Evolutionary conservation across 2,329 filamentous ascomycete species (phyloP).

Genomic region (Pseudohalonectria lignicola): DNA sequence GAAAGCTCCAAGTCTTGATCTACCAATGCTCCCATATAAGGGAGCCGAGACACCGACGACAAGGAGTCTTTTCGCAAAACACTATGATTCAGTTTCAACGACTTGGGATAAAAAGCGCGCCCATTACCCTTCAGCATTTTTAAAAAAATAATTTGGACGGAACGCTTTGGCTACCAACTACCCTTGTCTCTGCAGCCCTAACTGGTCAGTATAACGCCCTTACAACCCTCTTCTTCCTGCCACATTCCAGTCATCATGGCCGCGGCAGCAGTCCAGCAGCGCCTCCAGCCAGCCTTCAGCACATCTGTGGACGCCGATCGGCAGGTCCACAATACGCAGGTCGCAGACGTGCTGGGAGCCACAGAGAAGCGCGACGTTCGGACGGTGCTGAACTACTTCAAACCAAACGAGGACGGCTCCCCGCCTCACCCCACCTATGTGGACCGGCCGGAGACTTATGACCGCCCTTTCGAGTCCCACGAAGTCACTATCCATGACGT

Average conservation of each 20-base stretch:
- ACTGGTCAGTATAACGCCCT: too few species aligned
- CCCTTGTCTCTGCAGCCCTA: too few species aligned
- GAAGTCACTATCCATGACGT: slow-evolving; percentile 33
- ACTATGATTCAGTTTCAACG: too few species aligned
- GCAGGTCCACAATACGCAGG: not conserved
- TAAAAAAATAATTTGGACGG: too few species aligned
- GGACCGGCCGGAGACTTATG: slow-evolving; percentile 45
- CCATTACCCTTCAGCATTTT: too few species aligned
- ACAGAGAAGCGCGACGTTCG: slow-evolving; percentile 7
- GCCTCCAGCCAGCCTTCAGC: not conserved
- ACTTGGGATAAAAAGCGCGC: too few species aligned
- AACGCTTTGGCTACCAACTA: too few species aligned
- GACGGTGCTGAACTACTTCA: slow-evolving; percentile 17
- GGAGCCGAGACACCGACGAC: too few species aligned
- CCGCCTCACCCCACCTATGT: slow-evolving; percentile 11
- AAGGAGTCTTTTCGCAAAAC: too few species aligned
- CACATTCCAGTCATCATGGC: slow-evolving; percentile 7
- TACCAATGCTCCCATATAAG: too few species aligned
- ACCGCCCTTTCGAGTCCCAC: slow-evolving; percentile 43
- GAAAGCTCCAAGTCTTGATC: too few species aligned
- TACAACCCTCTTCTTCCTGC: too few species aligned
- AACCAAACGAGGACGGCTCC: slow-evolving; percentile 14
- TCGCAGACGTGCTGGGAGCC: not conserved
- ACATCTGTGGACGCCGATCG: not conserved
- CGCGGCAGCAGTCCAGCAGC: slow-evolving; percentile 5